phyloP scores from a whole-genome alignment of 371 early-diverging fungal species.

The Mortierella sp. region DNA sequence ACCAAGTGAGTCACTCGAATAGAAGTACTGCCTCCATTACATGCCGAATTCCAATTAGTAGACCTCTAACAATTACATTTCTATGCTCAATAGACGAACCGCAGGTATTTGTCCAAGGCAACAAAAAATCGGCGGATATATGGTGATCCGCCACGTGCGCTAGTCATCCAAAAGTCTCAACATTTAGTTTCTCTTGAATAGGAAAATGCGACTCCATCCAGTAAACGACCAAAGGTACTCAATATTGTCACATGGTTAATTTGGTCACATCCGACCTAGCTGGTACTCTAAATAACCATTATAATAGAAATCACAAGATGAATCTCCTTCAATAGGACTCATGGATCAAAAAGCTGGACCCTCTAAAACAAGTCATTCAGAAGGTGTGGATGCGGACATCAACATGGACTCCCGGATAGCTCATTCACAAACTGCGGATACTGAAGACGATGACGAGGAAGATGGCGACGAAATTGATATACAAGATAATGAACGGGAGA shows the following conservation, averaged over 20 bases:
- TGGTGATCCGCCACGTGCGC: not conserved
- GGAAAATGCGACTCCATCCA: conserved; percentile 28
- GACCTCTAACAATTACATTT: not conserved
- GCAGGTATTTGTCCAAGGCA: conserved; percentile 22
- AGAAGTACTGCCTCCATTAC: not conserved
- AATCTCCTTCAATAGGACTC: conserved; percentile 32
- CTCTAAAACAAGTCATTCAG: not conserved
- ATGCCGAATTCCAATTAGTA: not conserved
- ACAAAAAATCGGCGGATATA: not conserved
- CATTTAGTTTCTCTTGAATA: conserved; percentile 2
- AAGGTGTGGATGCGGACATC: conserved; percentile 19
- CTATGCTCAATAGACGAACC: conserved; percentile 19
- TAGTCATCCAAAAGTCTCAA: not conserved
- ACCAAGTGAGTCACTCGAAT: conserved; percentile 18
- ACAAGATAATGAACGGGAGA: conserved; percentile 38
- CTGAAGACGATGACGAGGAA: conserved; percentile 27
- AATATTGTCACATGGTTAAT: not conserved
- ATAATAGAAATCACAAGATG: conserved; percentile 30
- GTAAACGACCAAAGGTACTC: conserved; percentile 45
- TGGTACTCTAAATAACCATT: not conserved
- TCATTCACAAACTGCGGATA: not conserved
- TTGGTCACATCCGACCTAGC: not conserved
- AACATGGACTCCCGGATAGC: conserved; percentile 3
- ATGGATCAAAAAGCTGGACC: conserved; percentile 7
- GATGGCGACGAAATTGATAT: conserved; percentile 28